phyloP scores from a whole-genome alignment of 345 rosid genomes.

The Pugionium dolabratum region DNA sequence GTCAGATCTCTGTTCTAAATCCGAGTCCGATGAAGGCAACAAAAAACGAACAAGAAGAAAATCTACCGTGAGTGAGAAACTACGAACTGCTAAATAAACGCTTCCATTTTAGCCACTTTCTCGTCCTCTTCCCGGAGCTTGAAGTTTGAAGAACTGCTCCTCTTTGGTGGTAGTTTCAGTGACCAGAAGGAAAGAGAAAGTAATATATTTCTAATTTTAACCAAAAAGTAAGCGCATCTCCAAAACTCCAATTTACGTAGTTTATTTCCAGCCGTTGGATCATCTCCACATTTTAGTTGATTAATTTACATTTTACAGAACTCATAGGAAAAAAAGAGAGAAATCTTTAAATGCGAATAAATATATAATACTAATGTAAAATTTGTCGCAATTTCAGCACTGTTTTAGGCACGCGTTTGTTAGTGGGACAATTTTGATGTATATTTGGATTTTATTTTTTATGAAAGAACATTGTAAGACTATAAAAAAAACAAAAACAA shows the following conservation, averaged over 20 bases:
- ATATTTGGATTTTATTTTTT: background rate
- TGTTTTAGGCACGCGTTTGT: too few species aligned
- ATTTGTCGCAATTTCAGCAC: too few species aligned
- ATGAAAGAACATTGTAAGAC: background rate
- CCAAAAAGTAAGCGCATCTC: conserved; percentile 33
- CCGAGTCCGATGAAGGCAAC: conserved; percentile 22
- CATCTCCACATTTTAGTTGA: conserved; percentile 6
- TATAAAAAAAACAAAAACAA: too few species aligned
- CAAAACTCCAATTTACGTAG: conserved; percentile 26
- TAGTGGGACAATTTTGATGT: too few species aligned
- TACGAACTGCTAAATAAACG: conserved; percentile 10
- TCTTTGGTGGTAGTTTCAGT: conserved; percentile 29
- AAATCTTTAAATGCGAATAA: conserved; percentile 4
- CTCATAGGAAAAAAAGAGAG: background rate
- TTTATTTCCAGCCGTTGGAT: conserved; percentile 33
- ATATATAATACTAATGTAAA: too few species aligned
- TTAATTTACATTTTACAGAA: conserved; percentile 2
- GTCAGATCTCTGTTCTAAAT: conserved; percentile 33
- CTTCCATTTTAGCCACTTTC: conserved; percentile 18
- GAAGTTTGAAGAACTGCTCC: conserved; percentile 22
- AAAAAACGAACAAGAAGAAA: background rate
- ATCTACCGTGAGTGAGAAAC: conserved; percentile 24
- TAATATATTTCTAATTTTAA: conserved; percentile 31
- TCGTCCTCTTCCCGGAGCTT: conserved; percentile 14
- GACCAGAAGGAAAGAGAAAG: conserved; percentile 36